Conservation (phyloP, 2,329 filamentous ascomycete species). For the Calcarisporium arbuscula region DNA sequence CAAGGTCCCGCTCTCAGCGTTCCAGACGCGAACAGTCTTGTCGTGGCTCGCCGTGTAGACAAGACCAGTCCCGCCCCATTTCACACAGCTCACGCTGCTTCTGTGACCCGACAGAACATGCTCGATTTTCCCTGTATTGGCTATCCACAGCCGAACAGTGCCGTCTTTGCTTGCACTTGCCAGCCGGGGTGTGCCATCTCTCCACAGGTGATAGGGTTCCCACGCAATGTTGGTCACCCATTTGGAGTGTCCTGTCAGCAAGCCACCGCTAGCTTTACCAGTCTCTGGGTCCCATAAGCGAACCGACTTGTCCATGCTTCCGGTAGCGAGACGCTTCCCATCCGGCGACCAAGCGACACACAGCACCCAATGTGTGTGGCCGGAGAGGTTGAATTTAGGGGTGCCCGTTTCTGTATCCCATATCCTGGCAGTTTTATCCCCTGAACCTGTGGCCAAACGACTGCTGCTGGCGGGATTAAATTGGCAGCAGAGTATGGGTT, state of each 20-base stretch:
- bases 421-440: constrained; percentile 84
- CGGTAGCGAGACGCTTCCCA: constrained; percentile 73
- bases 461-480: constrained; percentile 77
- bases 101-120: constrained; percentile 84
- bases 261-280: constrained; percentile 63
- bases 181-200: constrained; percentile 65
- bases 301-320: constrained; percentile 90
- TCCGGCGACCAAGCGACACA: constrained; percentile 85
- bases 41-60: constrained; percentile 86
- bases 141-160: constrained; percentile 82
- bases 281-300: constrained; percentile 81
- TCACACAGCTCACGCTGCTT: constrained; percentile 80
- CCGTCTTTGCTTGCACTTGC: constrained; percentile 87
- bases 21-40: constrained; percentile 89
- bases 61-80: constrained; percentile 84
- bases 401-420: constrained; percentile 96
- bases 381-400: constrained; percentile 76
- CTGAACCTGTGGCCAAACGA: constrained; percentile 78
- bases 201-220: constrained; percentile 88
- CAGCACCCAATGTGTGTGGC: constrained; percentile 85
- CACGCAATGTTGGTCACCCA: constrained; percentile 84
- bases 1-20: constrained; percentile 70
- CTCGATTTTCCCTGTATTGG: constrained; percentile 70
- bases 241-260: constrained; percentile 78
- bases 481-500: constrained; percentile 78